phyloP scores from a whole-genome alignment of 768 basidiomycete species.

The Amanita polypyramis region DNA sequence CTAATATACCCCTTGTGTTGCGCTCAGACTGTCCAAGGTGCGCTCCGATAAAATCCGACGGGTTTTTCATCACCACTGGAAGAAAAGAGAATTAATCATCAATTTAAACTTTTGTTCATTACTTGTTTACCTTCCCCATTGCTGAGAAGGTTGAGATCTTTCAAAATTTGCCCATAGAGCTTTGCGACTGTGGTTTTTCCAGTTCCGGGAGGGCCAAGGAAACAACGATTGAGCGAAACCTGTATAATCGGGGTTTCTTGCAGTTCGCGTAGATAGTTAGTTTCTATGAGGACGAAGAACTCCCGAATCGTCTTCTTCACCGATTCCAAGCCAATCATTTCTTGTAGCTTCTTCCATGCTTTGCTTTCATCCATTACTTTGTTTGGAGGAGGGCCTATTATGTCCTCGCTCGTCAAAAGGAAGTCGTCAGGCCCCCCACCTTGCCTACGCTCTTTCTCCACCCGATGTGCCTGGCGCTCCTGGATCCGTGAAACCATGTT shows the following conservation, averaged over 20 bases:
- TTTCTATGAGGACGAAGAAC: conserved; percentile 33
- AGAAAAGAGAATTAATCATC: conserved; percentile 1
- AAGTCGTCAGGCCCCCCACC: conserved; percentile 39
- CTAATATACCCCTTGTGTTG: conserved; percentile 55
- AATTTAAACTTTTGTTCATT: background rate
- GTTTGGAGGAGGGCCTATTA: conserved; percentile 58
- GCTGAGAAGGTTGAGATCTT: conserved; percentile 52
- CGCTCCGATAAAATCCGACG: conserved; percentile 56
- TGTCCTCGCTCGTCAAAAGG: conserved; percentile 37
- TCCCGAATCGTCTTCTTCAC: conserved; percentile 46
- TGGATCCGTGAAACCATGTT: conserved; percentile 36
- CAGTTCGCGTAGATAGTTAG: conserved; percentile 54
- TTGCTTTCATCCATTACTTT: conserved; percentile 31
- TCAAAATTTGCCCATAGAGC: conserved; percentile 54
- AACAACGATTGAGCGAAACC: conserved; percentile 52
- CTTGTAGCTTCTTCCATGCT: conserved; percentile 43
- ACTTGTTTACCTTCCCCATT: conserved; percentile 51
- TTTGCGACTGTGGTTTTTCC: conserved; percentile 66
- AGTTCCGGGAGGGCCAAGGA: conserved; percentile 60
- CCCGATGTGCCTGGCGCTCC: conserved; percentile 43
- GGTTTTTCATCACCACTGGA: conserved; percentile 56
- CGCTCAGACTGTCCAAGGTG: conserved; percentile 49
- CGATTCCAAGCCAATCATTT: conserved; percentile 39
- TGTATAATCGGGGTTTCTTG: conserved; percentile 40
- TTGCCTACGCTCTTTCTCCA: conserved; percentile 28